Conservation (phyloP, 2,329 filamentous ascomycete genomes). For the Curvularia sp. region DNA sequence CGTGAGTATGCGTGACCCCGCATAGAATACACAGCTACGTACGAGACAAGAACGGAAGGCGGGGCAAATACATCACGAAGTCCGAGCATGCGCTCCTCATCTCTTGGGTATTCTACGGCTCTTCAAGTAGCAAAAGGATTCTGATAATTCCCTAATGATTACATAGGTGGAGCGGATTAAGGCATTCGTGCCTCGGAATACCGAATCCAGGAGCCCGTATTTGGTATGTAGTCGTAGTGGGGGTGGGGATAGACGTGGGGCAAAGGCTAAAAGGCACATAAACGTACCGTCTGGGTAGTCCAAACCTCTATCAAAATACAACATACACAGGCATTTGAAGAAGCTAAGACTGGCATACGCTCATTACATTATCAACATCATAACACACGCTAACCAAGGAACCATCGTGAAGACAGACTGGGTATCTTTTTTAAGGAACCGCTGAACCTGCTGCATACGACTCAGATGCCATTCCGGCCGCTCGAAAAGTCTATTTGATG, state of each 20-base stretch:
- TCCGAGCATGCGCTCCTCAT: background rate
- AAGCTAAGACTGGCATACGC: background rate
- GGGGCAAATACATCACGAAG: background rate
- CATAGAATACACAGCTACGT: background rate
- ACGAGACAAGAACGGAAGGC: background rate
- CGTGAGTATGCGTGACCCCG: background rate
- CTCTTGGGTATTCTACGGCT: background rate
- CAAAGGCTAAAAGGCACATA: background rate
- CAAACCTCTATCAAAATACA: background rate
- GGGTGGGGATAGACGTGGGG: background rate
- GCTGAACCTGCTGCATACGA: conserved; percentile 2
- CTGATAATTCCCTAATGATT: background rate
- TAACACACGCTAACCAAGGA: background rate
- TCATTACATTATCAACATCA: conserved; percentile 4
- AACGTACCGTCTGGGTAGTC: background rate
- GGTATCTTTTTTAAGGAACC: conserved; percentile 7
- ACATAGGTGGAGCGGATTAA: background rate
- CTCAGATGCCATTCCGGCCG: background rate
- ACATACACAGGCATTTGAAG: background rate
- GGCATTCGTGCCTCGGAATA: background rate
- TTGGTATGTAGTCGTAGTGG: background rate
- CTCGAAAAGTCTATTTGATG: background rate
- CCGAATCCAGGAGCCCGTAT: background rate
- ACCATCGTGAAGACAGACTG: conserved; percentile 7
- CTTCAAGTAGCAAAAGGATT: background rate